Conservation (phyloP, 73 alveolate genomes). For the Paraurostyla sp. region DNA sequence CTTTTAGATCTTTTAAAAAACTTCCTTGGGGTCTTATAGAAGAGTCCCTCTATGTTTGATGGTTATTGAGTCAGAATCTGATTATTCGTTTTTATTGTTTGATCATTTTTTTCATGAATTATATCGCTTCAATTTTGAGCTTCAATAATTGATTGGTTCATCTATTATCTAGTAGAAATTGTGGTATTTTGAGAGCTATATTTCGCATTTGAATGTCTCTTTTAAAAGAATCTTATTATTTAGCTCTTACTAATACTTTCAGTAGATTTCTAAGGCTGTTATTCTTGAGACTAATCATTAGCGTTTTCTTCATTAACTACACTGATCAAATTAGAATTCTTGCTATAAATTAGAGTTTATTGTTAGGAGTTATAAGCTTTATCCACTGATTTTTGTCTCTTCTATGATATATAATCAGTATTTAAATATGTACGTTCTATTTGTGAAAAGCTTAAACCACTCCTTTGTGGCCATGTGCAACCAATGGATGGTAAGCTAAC, state of each 20-base stretch:
- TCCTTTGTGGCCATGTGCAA: conserved; percentile 42
- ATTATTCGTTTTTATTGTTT: background rate
- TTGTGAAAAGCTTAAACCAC: background rate
- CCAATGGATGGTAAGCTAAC: conserved; percentile 40
- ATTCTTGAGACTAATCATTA: background rate
- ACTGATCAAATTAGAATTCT: background rate
- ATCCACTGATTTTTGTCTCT: background rate
- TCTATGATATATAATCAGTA: background rate
- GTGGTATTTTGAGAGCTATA: too few species aligned
- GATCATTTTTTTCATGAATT: background rate
- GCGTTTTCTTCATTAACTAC: background rate
- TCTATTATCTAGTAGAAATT: background rate
- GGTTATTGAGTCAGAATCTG: background rate
- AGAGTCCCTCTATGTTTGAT: background rate
- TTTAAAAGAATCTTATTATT: background rate
- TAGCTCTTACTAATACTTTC: background rate
- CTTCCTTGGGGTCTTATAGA: conserved; percentile 12
- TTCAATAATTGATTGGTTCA: background rate
- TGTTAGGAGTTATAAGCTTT: background rate
- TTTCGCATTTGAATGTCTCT: background rate
- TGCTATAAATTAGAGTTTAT: background rate
- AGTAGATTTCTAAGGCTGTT: background rate
- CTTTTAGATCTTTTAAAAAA: background rate
- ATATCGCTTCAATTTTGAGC: background rate
- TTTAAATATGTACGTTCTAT: background rate